Percentiles rank a stretch among this genome's conserved stretches.
phyloP scores from a whole-genome alignment of 495 filamentous ascomycete genomes.

The Acidomyces sp. region DNA sequence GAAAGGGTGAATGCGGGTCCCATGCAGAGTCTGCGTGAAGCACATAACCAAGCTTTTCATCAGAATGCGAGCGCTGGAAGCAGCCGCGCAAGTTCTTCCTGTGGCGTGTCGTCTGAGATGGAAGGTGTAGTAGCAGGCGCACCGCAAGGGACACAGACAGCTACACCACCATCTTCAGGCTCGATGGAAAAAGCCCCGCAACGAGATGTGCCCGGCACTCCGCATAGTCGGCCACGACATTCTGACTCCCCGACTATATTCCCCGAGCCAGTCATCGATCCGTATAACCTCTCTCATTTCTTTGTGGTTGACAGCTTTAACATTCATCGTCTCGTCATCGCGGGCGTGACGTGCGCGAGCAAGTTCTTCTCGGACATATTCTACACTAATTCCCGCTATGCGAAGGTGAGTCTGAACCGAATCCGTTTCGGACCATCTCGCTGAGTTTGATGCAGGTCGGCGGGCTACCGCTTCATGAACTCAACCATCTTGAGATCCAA shows the following conservation, averaged over 20 bases:
- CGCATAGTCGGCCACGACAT: conserved; percentile 19
- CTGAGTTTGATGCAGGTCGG: conserved; percentile 54
- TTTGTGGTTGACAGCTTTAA: conserved; percentile 99
- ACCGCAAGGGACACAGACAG: conserved; percentile 21
- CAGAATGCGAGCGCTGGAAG: conserved; percentile 16
- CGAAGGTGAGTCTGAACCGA: conserved; percentile 56
- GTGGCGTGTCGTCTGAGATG: conserved; percentile 21
- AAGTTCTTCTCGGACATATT: conserved; percentile 99
- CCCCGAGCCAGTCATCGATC: conserved; percentile 31
- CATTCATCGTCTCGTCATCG: conserved; percentile 93
- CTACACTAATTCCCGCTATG: conserved; percentile 97
- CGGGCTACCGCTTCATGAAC: conserved; percentile 84
- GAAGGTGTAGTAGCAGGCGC: conserved; percentile 15
- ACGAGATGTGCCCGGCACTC: conserved; percentile 18
- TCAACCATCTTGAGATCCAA: conserved; percentile 94
- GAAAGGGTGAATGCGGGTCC: conserved; percentile 78
- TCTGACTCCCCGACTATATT: conserved; percentile 20
- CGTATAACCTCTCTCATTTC: conserved; percentile 57
- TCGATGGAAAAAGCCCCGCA: conserved; percentile 23
- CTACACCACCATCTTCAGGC: conserved; percentile 31
- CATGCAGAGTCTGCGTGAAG: conserved; percentile 36
- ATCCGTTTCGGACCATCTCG: not conserved
- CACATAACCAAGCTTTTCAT: conserved; percentile 28
- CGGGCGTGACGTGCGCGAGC: conserved; percentile 94
- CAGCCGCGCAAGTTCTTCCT: too few species aligned